phyloP scores from a whole-genome alignment of 306 rosid genomes.

The Quercus agrifolia region DNA sequence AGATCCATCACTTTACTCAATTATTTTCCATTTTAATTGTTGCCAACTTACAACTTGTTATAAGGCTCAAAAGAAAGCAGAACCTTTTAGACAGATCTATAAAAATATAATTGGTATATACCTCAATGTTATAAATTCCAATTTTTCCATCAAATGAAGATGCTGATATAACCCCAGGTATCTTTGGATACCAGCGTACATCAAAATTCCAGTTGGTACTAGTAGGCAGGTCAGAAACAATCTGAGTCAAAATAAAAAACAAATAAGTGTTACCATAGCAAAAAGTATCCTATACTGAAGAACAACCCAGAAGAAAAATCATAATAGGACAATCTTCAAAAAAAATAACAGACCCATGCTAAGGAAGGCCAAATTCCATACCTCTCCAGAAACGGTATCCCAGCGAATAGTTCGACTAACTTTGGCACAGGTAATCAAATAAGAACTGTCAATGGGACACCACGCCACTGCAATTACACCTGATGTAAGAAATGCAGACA shows the following conservation, averaged over 20 bases:
- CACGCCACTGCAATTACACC: too few relatives aligned
- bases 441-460: too few relatives aligned
- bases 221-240: constrained; percentile 75
- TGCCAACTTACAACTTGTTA: not conserved
- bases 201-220: constrained; percentile 97
- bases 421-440: constrained; percentile 18
- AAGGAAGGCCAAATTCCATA: constrained; percentile 26
- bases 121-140: constrained; percentile 93
- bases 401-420: constrained; percentile 96
- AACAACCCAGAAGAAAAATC: not conserved
- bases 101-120: constrained; percentile 20
- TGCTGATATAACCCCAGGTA: constrained; percentile 85
- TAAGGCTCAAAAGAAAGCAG: not conserved
- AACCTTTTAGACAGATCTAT: not conserved
- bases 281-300: constrained; percentile 5
- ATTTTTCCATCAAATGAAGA: constrained; percentile 98
- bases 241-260: constrained; percentile 40
- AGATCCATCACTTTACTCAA: not conserved
- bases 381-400: constrained; percentile 97
- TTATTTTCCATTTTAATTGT: not conserved
- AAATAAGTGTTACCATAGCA: constrained; percentile 16
- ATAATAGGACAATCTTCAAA: not conserved
- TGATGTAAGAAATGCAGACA: too few relatives aligned
- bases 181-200: constrained; percentile 90
- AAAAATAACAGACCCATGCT: not conserved